Conservation (phyloP, 164 flowering plant genomes). For the Aristolochia californica region DNA sequence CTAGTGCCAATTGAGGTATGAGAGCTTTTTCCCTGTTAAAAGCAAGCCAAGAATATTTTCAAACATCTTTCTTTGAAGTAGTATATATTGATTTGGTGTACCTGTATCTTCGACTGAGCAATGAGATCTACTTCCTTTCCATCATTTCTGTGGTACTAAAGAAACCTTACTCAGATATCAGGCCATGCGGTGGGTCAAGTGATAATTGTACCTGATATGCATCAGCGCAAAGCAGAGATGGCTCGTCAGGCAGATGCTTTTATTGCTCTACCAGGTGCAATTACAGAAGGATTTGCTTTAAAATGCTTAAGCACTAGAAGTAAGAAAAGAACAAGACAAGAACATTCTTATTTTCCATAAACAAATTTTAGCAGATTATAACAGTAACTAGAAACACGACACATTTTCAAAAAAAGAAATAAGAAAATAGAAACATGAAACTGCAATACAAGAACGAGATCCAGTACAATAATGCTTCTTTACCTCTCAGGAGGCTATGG, state of each 20-base stretch:
- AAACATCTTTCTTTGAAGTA: background rate
- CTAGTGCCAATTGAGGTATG: conserved; percentile 88
- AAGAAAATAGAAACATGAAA: no score
- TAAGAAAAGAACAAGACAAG: no score
- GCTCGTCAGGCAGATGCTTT: conserved; percentile 15
- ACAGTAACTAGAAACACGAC: no score
- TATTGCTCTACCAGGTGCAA: conserved; percentile 13
- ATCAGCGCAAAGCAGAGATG: conserved; percentile 13
- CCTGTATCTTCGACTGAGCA: no score
- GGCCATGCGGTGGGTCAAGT: conserved; percentile 11
- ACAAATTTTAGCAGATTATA: no score
- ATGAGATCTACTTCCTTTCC: no score
- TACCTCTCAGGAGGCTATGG: conserved; percentile 76
- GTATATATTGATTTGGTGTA: background rate
- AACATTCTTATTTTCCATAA: no score
- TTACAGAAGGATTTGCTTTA: conserved; percentile 66
- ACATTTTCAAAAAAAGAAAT: no score
- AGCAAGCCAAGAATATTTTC: background rate
- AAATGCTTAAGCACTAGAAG: background rate
- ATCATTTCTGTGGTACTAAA: background rate
- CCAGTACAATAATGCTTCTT: no score
- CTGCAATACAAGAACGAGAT: no score
- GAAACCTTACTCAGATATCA: conserved; percentile 4
- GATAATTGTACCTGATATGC: conserved; percentile 13
- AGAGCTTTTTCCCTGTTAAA: background rate